Conservation (phyloP, 2,329 filamentous ascomycete species). For the Metarhizium sp. region DNA sequence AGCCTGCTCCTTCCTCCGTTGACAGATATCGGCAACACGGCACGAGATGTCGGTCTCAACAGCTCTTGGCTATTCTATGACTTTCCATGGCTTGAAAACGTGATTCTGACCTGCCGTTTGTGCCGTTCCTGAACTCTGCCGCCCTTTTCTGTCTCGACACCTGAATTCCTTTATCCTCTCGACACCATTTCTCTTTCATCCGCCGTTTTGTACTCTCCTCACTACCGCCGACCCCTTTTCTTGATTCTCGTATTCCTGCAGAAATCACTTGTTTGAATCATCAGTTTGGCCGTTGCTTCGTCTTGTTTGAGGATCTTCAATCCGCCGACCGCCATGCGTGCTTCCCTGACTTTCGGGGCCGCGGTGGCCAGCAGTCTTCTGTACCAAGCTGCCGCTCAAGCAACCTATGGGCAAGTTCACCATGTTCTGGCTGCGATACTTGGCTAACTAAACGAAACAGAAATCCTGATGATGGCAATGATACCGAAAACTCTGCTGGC, state of each 20-base stretch:
- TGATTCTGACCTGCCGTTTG: background rate
- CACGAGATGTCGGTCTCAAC: background rate
- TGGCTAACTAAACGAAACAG: conserved; percentile 8
- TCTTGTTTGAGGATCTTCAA: conserved; percentile 1
- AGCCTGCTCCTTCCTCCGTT: conserved; percentile 8
- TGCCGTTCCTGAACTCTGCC: background rate
- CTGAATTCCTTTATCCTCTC: background rate
- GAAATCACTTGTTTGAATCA: conserved; percentile 4
- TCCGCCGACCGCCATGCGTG: conserved; percentile 26
- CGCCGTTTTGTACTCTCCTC: conserved; percentile 4
- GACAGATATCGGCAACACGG: background rate
- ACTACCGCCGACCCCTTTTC: conserved; percentile 2
- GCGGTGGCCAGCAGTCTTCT: conserved; percentile 26
- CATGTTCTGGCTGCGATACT: background rate
- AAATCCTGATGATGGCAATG: conserved; percentile 8
- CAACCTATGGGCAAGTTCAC: conserved; percentile 23
- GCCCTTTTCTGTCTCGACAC: background rate
- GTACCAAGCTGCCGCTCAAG: conserved; percentile 20
- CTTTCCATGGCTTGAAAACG: background rate
- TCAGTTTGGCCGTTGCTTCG: background rate
- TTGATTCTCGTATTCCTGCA: conserved; percentile 1
- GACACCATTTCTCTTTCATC: background rate
- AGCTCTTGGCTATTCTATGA: background rate
- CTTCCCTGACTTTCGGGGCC: conserved; percentile 23
- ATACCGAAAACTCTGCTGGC: conserved; percentile 4